Percentiles rank a stretch among this genome's conserved stretches.
These are phyloP conservation scores for Flaveria floridana DNA, from an alignment of 140 eudicot genomes.

Conservation along the genomic window DNA sequence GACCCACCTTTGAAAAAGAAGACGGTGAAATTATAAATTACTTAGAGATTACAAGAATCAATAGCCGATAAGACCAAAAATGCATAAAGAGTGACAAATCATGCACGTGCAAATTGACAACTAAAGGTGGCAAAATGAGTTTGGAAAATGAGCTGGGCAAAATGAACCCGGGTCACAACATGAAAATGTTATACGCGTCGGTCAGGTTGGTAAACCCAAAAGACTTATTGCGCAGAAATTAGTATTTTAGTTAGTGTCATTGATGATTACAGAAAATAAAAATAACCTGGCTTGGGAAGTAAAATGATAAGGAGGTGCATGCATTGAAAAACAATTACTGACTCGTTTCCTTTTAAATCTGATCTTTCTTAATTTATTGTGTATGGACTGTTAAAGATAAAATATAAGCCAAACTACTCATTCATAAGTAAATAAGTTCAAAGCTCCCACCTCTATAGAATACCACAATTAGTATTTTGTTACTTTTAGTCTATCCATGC, in stretches of 20 bases:
- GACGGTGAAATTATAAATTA: conserved; percentile 24
- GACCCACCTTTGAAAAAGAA: conserved; percentile 70
- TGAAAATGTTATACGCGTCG: neutral
- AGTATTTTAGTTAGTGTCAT: neutral
- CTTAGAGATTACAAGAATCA: conserved; percentile 1
- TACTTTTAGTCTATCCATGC: conserved; percentile 5
- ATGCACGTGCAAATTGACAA: conserved; percentile 2
- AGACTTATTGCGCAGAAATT: neutral
- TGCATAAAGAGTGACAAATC: conserved; percentile 20
- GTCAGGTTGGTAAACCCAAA: neutral
- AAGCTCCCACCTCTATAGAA: neutral
- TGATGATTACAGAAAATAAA: neutral
- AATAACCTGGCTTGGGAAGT: neutral
- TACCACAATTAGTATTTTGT: conserved; percentile 2
- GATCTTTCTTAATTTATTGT: neutral
- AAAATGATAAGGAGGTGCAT: conserved; percentile 8
- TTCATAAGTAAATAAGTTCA: neutral
- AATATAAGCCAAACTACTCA: neutral
- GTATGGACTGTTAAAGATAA: neutral
- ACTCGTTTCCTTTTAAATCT: neutral
- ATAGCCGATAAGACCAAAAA: conserved; percentile 17
- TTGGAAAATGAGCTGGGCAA: neutral
- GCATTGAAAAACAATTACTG: conserved; percentile 16
- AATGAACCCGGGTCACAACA: neutral
- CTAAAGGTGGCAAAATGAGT: conserved; percentile 2